phyloP scores from a whole-genome alignment of 352 stramenopile genomes.

The Phytophthora hybrid region DNA sequence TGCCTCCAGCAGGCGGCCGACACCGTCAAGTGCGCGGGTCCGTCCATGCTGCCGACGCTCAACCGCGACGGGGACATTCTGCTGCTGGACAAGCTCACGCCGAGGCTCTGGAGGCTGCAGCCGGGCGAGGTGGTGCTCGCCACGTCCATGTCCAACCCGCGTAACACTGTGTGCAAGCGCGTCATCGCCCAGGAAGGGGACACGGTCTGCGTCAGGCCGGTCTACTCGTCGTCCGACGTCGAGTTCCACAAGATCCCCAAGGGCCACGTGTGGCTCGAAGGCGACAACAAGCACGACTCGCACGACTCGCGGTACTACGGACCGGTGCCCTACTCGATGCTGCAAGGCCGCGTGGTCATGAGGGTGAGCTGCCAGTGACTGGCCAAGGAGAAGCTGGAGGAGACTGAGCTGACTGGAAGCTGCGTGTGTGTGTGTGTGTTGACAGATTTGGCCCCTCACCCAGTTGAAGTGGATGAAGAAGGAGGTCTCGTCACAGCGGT shows the following conservation, averaged over 20 bases:
- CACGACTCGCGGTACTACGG: constrained; percentile 97
- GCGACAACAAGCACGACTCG: constrained; percentile 97
- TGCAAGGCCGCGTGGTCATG: constrained; percentile 91
- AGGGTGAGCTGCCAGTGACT: constrained; percentile 62
- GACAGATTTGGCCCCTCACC: constrained; percentile 83
- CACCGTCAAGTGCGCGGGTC: constrained; percentile 88
- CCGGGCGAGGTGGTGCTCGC: constrained; percentile 91
- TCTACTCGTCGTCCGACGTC: constrained; percentile 73
- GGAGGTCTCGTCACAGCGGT: constrained; percentile 58
- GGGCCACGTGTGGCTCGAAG: constrained; percentile 97
- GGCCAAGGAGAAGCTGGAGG: neutral
- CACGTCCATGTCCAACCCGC: constrained; percentile 86
- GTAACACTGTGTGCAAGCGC: constrained; percentile 91
- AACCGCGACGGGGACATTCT: constrained; percentile 92
- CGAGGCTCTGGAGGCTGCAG: constrained; percentile 64
- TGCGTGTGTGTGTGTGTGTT: neutral
- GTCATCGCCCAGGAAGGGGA: constrained; percentile 88
- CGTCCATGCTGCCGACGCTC: constrained; percentile 92
- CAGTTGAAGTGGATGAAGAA: constrained; percentile 75
- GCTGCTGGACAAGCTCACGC: constrained; percentile 90
- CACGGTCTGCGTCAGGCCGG: constrained; percentile 73
- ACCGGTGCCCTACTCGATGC: constrained; percentile 91
- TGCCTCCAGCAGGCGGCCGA: constrained; percentile 79
- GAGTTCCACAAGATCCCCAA: constrained; percentile 89
- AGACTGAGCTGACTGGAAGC: neutral